Evolutionary conservation across 306 rosid species (phyloP).

Genomic region (Luffa aegyptiaca): DNA sequence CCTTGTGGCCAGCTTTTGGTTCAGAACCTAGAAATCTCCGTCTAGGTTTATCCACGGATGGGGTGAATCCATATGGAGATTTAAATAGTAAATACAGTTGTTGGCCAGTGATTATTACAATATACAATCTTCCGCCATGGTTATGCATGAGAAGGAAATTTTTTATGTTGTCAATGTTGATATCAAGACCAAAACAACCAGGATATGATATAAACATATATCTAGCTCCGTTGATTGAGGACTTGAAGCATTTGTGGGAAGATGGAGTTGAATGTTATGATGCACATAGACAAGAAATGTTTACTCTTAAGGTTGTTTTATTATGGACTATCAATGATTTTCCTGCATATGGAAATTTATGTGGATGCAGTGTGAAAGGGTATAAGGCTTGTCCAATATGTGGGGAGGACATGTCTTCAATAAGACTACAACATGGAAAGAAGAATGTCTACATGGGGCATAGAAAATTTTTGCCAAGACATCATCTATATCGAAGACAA

Average conservation of each 20-base stretch:
- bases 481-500: not conserved
- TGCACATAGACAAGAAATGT: not conserved
- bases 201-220: too few relatives aligned
- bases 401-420: not conserved
- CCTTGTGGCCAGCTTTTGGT: not conserved
- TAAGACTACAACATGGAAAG: not conserved
- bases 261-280: not conserved
- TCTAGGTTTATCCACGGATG: not conserved
- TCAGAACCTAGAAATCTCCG: not conserved
- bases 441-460: not conserved
- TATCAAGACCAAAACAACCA: too few relatives aligned
- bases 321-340: not conserved
- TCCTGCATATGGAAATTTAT: not conserved
- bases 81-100: too few relatives aligned
- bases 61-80: not conserved
- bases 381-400: not conserved
- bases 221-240: not conserved
- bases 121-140: not conserved
- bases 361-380: not conserved
- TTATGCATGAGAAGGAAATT: too few relatives aligned
- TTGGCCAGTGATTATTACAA: too few relatives aligned
- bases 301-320: not conserved
- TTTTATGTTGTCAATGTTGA: too few relatives aligned
- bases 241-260: not conserved
- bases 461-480: too few relatives aligned